Conservation (phyloP, 768 basidiomycete genomes). For the Gelatoporia subvermispora region DNA sequence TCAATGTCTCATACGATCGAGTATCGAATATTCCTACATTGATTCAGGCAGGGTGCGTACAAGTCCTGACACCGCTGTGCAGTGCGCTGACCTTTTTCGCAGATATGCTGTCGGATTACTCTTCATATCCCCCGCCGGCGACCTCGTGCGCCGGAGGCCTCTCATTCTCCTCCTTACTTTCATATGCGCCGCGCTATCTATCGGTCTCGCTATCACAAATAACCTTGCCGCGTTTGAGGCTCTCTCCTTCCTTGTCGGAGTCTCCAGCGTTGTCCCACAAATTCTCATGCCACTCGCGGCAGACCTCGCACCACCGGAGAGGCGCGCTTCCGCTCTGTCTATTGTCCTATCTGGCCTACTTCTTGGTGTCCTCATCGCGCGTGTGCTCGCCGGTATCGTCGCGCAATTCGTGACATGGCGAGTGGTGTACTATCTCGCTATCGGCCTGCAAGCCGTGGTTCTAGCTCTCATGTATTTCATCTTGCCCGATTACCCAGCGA, state of each 20-base stretch:
- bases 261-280: slow-evolving; percentile 68
- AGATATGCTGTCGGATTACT: slow-evolving; percentile 33
- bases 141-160: slow-evolving; percentile 72
- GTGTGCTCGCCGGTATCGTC: slow-evolving; percentile 72
- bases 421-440: slow-evolving; percentile 73
- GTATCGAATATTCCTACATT: slow-evolving; percentile 56
- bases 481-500: slow-evolving; percentile 83
- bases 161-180: slow-evolving; percentile 58
- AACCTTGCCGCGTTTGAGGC: slow-evolving; percentile 57
- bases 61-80: background rate
- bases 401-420: slow-evolving; percentile 69
- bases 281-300: slow-evolving; percentile 73
- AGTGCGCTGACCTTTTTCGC: background rate
- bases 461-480: slow-evolving; percentile 54
- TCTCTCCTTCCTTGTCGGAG: slow-evolving; percentile 68
- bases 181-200: slow-evolving; percentile 52
- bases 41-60: slow-evolving; percentile 57
- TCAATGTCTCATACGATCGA: slow-evolving; percentile 32
- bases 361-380: slow-evolving; percentile 68
- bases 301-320: slow-evolving; percentile 73
- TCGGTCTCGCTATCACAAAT: slow-evolving; percentile 65
- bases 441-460: slow-evolving; percentile 62
- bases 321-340: slow-evolving; percentile 70
- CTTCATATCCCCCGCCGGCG: slow-evolving; percentile 77
- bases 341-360: slow-evolving; percentile 64